phyloP scores from a whole-genome alignment of 2,329 filamentous ascomycete species.

The Tolypocladium nubicola region DNA sequence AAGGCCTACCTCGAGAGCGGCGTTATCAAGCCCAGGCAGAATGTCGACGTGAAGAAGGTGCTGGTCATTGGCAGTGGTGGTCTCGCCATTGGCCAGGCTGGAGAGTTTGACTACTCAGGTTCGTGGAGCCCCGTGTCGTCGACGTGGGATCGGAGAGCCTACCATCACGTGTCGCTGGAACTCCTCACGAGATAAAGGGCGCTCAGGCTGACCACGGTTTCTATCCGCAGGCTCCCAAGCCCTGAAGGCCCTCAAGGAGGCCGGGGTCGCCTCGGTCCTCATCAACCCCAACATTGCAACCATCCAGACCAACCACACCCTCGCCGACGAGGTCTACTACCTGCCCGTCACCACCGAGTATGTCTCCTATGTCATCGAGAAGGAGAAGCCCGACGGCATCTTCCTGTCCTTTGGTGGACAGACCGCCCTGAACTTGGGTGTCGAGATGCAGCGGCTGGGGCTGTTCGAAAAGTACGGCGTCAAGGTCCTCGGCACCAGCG shows the following conservation, averaged over 20 bases:
- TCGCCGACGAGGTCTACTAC: conserved; percentile 97
- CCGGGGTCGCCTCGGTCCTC: conserved; percentile 79
- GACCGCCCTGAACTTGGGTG: conserved; percentile 91
- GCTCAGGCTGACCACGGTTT: not conserved
- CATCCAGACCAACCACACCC: conserved; percentile 92
- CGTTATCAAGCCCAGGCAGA: conserved; percentile 65
- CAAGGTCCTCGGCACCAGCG: conserved; percentile 88
- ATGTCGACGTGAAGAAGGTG: conserved; percentile 92
- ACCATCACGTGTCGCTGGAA: too few relatives aligned
- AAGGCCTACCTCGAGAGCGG: conserved; percentile 86
- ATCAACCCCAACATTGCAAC: conserved; percentile 98
- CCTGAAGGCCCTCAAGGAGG: conserved; percentile 93
- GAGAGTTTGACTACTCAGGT: conserved; percentile 99
- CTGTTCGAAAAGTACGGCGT: conserved; percentile 93
- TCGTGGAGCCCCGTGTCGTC: conserved; percentile 24
- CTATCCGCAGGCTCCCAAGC: conserved; percentile 70
- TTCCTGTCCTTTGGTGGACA: conserved; percentile 96
- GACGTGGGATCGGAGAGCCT: not conserved
- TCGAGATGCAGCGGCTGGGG: conserved; percentile 93
- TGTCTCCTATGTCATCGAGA: conserved; percentile 93
- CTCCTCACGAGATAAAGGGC: not conserved
- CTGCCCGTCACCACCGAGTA: conserved; percentile 96
- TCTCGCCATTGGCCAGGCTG: conserved; percentile 91
- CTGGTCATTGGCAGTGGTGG: conserved; percentile 93
- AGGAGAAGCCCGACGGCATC: conserved; percentile 90